Conservation (phyloP, 2,329 filamentous ascomycete species). For the Ascosphaera acerosa region DNA sequence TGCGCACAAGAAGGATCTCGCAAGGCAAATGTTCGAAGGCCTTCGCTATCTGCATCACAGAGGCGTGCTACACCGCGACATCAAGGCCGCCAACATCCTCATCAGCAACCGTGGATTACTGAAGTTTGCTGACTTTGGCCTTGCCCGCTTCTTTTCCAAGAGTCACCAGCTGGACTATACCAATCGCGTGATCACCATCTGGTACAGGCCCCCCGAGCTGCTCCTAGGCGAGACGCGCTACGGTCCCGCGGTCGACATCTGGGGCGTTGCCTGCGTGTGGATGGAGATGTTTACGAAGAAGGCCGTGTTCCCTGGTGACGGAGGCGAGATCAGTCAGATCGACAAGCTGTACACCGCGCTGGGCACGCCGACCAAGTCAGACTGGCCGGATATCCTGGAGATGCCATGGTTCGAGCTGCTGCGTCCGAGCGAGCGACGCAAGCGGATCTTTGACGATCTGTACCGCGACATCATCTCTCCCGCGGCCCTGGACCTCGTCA, state of each 20-base stretch:
- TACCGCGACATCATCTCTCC: slow-evolving; percentile 55
- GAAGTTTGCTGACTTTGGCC: slow-evolving; percentile 86
- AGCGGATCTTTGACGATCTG: slow-evolving; percentile 55
- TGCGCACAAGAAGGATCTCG: slow-evolving; percentile 77
- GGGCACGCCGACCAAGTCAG: slow-evolving; percentile 57
- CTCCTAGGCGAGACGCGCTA: slow-evolving; percentile 77
- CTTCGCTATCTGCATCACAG: slow-evolving; percentile 79
- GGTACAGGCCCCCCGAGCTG: slow-evolving; percentile 86
- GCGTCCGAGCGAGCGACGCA: slow-evolving; percentile 46
- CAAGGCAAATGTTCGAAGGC: slow-evolving; percentile 78
- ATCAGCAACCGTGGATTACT: slow-evolving; percentile 72
- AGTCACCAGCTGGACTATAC: slow-evolving; percentile 82
- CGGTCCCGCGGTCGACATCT: slow-evolving; percentile 73
- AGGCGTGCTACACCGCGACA: slow-evolving; percentile 89
- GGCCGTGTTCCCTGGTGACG: slow-evolving; percentile 86
- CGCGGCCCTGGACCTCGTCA: slow-evolving; percentile 59
- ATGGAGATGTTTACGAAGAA: slow-evolving; percentile 88
- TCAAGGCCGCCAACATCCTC: slow-evolving; percentile 93
- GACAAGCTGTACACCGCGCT: slow-evolving; percentile 90
- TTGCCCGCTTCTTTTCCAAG: slow-evolving; percentile 91
- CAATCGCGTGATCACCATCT: slow-evolving; percentile 95
- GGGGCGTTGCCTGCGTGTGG: slow-evolving; percentile 92
- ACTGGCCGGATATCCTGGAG: slow-evolving; percentile 78
- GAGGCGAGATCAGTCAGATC: slow-evolving; percentile 82
- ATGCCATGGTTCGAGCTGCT: slow-evolving; percentile 96